Conservation (phyloP, 805 yeast species). For the Wickerhamiella kurtzmanii region DNA sequence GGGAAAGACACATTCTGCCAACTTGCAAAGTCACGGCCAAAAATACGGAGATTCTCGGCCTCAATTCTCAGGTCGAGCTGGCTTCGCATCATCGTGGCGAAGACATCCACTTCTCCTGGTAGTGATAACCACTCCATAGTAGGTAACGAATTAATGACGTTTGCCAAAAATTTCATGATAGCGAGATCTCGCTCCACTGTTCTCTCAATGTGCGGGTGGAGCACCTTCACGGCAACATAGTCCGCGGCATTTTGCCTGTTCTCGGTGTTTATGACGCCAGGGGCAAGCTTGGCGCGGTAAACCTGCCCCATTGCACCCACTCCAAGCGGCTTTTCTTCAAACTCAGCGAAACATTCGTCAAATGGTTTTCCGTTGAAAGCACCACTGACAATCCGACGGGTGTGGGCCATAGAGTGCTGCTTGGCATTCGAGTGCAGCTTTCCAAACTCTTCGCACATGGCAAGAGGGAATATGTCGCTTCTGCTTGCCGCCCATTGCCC, state of each 20-base stretch:
- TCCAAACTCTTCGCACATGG: slow-evolving; percentile 63
- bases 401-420: slow-evolving; percentile 51
- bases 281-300: slow-evolving; percentile 48
- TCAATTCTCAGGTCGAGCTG: slow-evolving; percentile 88
- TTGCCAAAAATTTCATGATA: slow-evolving; percentile 75
- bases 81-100: slow-evolving; percentile 67
- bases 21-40: slow-evolving; percentile 52
- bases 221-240: slow-evolving; percentile 77
- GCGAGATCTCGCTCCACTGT: slow-evolving; percentile 66
- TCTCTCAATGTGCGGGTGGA: slow-evolving; percentile 73
- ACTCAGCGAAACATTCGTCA: slow-evolving; percentile 70
- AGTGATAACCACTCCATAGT: slow-evolving; percentile 96
- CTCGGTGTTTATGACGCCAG: slow-evolving; percentile 21
- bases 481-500: slow-evolving; percentile 99
- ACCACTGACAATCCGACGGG: slow-evolving; percentile 43
- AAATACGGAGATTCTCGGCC: slow-evolving; percentile 61
- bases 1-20: slow-evolving; percentile 64
- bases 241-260: slow-evolving; percentile 10
- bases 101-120: slow-evolving; percentile 88
- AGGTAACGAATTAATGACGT: slow-evolving; percentile 55
- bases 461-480: slow-evolving; percentile 77
- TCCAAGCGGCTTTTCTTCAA: slow-evolving; percentile 66
- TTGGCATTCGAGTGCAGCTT: slow-evolving; percentile 71
- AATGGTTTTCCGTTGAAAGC: slow-evolving; percentile 48
- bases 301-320: slow-evolving; percentile 99